Conservation (phyloP, 176 grass and related monocot species). For the Dactylis glomerata region DNA sequence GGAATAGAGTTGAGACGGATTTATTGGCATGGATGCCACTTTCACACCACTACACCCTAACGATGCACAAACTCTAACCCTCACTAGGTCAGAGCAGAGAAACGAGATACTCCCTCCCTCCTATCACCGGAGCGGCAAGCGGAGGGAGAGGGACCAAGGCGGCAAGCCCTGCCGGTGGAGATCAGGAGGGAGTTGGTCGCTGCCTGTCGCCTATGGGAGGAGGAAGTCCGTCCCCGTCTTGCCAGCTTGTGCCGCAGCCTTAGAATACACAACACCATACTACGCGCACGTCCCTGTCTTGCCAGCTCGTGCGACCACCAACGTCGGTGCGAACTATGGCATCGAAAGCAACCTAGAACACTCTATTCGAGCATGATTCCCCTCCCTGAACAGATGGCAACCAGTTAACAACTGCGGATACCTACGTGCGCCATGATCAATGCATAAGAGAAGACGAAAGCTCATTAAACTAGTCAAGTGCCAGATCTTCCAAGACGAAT, state of each 20-base stretch:
- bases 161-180: too few species aligned
- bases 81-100: too few species aligned
- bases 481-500: not conserved
- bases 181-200: too few species aligned
- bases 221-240: not conserved
- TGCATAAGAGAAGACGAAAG: not conserved
- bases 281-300: not conserved
- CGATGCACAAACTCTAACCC: too few species aligned
- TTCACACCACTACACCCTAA: too few species aligned
- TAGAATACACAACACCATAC: not conserved
- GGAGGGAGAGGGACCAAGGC: too few species aligned
- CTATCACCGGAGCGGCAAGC: too few species aligned
- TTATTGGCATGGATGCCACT: too few species aligned
- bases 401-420: not conserved
- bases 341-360: constrained; percentile 10
- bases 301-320: not conserved
- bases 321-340: not conserved
- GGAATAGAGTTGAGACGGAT: too few species aligned
- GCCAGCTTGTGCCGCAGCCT: not conserved
- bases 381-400: not conserved
- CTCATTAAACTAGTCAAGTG: constrained; percentile 4
- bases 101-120: too few species aligned
- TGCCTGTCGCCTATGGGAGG: too few species aligned
- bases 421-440: not conserved
- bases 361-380: constrained; percentile 6